Conservation (phyloP, 208 protist species). For the Trypanosomatidae sp. region DNA sequence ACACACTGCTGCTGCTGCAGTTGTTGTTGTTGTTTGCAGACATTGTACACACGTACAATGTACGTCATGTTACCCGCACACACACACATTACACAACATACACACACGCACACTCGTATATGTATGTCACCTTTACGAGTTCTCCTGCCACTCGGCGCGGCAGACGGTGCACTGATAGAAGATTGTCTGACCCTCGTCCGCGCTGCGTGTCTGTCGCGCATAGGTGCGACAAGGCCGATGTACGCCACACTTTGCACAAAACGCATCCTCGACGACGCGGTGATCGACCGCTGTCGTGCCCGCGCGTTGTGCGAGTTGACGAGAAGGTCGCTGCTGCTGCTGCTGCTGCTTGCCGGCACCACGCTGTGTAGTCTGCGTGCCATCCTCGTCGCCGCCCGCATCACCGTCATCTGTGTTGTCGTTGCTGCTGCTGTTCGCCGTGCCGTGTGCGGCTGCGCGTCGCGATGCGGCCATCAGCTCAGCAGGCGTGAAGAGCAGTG, state of each 20-base stretch:
- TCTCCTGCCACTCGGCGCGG: constrained; percentile 76
- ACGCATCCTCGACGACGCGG: constrained; percentile 74
- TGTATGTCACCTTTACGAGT: too few relatives aligned
- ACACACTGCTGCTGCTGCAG: too few relatives aligned
- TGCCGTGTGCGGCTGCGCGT: too few relatives aligned
- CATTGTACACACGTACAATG: too few relatives aligned
- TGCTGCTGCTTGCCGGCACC: background rate
- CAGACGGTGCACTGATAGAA: constrained; percentile 87
- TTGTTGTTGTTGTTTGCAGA: too few relatives aligned
- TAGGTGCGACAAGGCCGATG: constrained; percentile 69
- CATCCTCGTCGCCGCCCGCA: constrained; percentile 2
- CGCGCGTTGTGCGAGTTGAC: constrained; percentile 5
- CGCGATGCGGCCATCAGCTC: too few relatives aligned
- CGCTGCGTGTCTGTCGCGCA: constrained; percentile 77
- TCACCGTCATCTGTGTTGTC: constrained; percentile 1
- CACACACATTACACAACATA: too few relatives aligned
- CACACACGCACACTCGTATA: too few relatives aligned
- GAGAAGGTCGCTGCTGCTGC: background rate
- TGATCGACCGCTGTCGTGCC: constrained; percentile 59
- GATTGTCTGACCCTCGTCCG: constrained; percentile 89
- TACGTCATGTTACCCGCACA: too few relatives aligned
- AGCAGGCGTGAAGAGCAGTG: too few relatives aligned
- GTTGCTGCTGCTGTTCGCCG: too few relatives aligned
- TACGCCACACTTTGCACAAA: constrained; percentile 65
- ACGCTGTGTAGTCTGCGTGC: background rate